These are phyloP conservation scores for Umbilicus rupestris DNA, from an alignment of 164 flowering plant species.

Conservation along the genomic window DNA sequence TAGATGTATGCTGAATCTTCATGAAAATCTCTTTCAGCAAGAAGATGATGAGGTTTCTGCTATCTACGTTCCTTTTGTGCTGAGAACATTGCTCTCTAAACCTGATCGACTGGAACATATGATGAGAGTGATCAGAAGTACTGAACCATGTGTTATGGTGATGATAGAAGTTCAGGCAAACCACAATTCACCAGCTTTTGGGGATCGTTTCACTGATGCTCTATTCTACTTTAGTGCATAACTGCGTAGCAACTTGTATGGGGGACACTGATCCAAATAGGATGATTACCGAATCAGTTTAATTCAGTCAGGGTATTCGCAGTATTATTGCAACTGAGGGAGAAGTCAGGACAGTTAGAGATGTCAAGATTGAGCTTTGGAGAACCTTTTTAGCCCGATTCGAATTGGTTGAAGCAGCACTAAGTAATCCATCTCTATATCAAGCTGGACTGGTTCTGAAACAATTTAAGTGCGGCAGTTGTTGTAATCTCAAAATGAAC, in stretches of 20 bases:
- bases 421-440: constrained; percentile 31
- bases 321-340: constrained; percentile 47
- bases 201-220: constrained; percentile 38
- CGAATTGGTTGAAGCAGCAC: constrained; percentile 35
- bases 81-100: constrained; percentile 19
- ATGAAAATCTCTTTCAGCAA: constrained; percentile 26
- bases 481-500: constrained; percentile 32
- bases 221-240: constrained; percentile 41
- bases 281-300: constrained; percentile 16
- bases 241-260: constrained; percentile 34
- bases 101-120: constrained; percentile 24
- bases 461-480: constrained; percentile 22
- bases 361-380: constrained; percentile 40
- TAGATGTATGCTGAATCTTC: constrained; percentile 28
- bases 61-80: constrained; percentile 19
- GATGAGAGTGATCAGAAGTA: constrained; percentile 34
- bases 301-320: constrained; percentile 27
- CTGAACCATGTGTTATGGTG: constrained; percentile 37
- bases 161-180: constrained; percentile 41
- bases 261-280: constrained; percentile 23
- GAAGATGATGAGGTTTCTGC: constrained; percentile 32
- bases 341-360: constrained; percentile 27
- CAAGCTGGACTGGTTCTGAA: constrained; percentile 35
- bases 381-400: constrained; percentile 38
- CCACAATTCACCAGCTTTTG: constrained; percentile 35